Evolutionary conservation across 2,329 filamentous ascomycete species (phyloP), one percentile per base, ranked within the genome.

Genomic region (Stemphylium lycopersici): DNA sequence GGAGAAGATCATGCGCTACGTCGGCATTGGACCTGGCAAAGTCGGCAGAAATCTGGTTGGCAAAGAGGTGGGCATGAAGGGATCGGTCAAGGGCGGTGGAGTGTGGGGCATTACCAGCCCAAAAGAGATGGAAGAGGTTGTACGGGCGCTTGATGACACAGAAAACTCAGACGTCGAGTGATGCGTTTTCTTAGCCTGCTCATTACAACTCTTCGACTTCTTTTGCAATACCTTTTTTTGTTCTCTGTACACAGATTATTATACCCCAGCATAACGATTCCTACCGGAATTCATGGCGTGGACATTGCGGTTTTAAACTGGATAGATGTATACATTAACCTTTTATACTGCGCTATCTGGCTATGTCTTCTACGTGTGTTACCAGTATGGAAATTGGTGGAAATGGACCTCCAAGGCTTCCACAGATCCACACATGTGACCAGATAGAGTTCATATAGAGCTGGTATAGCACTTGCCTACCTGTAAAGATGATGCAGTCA

Each of bases 11-110:
- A 83, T 87, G 66, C 82, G 93, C 51, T 97, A 93, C 89, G 84
- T 98, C 44, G 93, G 93, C 38, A 91, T 98, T 58, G 93, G 93
- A 0, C 93, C 93, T 0, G 93, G 93, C 4, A 96, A 96, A 73
- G 93, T 98, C 2, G 93, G 93, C 0, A 83, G 93, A 52, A 97
- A 97, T 72, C 80, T 98, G 6, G 93, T 98, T 1, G 92, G 93
- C 11, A 97, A 97, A 76, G 93, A 97, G 77, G 93, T 97, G 3
- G 93, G 92, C 8, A 93, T 95, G 86, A 85, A 88, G 67, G 90
- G 95, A 50, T 79, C 84, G 13, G 85, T 93, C 43, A 96, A 93
- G 72, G 92, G 92, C 1, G 93, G 92, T 43, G 93, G 93, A 2
- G 93, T 97, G 0, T 96, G 93, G 92, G 92, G 89, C 3, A 90